Evolutionary conservation across 129 eudicot species (phyloP).

Genomic region (carrot (Daucus carota)): DH1_v3.0 NC_030386.2:12361501-12362000

Average conservation of each 20-base stretch:
- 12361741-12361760: background rate
- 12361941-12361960: too few species aligned
- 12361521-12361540: background rate
- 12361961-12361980: too few species aligned
- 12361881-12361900: background rate
- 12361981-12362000: too few species aligned
- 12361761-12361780: background rate
- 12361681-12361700: background rate
- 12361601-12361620: background rate
- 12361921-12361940: too few species aligned
- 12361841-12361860: background rate
- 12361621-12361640: background rate
- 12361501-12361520: slow-evolving; percentile 8
- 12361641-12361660: background rate
- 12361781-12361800: background rate
- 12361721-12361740: background rate
- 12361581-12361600: background rate
- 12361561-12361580: background rate
- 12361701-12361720: background rate
- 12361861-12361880: background rate
- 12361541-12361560: background rate
- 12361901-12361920: background rate
- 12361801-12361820: background rate
- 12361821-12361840: background rate
- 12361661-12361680: background rate